These are phyloP conservation scores for Sphagnum contortum DNA, from an alignment of 225 moss, liverwort and hornwort genomes.

Conservation along the genomic window DNA sequence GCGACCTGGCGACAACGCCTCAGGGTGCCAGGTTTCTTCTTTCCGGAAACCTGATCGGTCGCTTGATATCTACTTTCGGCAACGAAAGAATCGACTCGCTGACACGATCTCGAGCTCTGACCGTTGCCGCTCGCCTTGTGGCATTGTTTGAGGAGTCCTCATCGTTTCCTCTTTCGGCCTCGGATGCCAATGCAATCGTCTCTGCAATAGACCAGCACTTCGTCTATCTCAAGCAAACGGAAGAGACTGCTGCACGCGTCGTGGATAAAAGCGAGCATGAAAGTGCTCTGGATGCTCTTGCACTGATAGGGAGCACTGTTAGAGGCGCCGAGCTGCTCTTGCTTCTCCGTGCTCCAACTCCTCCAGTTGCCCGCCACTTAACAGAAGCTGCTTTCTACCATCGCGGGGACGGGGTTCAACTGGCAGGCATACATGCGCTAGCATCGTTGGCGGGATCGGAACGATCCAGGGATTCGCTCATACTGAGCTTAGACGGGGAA, in stretches of 20 bases:
- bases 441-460: constrained; percentile 67
- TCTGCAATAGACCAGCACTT: constrained; percentile 56
- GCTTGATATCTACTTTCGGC: constrained; percentile 51
- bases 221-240: constrained; percentile 42
- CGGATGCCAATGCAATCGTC: constrained; percentile 49
- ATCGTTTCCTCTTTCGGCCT: constrained; percentile 43
- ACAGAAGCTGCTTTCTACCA: constrained; percentile 61
- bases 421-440: constrained; percentile 74
- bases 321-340: constrained; percentile 74
- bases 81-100: constrained; percentile 37
- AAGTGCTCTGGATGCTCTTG: constrained; percentile 71
- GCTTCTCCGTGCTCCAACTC: constrained; percentile 14
- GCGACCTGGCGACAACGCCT: constrained; percentile 58
- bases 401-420: constrained; percentile 45
- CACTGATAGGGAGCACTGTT: constrained; percentile 53
- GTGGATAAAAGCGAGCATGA: constrained; percentile 55
- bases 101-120: constrained; percentile 76
- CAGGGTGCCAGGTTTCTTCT: constrained; percentile 65
- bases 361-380: constrained; percentile 36
- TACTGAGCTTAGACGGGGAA: constrained; percentile 60
- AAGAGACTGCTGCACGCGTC: constrained; percentile 20
- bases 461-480: constrained; percentile 34
- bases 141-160: constrained; percentile 50
- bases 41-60: constrained; percentile 64
- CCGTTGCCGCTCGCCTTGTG: constrained; percentile 65